phyloP scores from a whole-genome alignment of 768 basidiomycete species.

The Macrolepiota fuliginosa region DNA sequence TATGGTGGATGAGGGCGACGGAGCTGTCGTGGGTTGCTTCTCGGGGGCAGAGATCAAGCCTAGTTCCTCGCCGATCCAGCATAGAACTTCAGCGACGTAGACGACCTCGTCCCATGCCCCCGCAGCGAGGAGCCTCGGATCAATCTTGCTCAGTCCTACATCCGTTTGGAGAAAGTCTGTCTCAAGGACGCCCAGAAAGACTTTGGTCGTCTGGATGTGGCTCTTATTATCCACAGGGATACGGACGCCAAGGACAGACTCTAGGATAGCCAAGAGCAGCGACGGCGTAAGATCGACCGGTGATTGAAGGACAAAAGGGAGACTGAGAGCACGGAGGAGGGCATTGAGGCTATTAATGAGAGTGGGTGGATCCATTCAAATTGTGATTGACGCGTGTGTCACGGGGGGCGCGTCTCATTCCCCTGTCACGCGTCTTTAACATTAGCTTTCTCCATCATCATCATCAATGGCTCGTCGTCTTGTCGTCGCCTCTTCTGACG shows the following conservation, averaged over 20 bases:
- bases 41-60: constrained; percentile 24
- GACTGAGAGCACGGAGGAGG: constrained; percentile 40
- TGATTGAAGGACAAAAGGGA: constrained; percentile 46
- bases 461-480: constrained; percentile 9
- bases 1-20: constrained; percentile 17
- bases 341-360: constrained; percentile 32
- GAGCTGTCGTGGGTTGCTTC: constrained; percentile 4
- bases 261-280: constrained; percentile 67
- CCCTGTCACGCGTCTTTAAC: neutral
- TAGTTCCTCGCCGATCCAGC: constrained; percentile 58
- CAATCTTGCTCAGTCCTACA: constrained; percentile 63
- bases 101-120: constrained; percentile 68
- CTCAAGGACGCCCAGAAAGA: constrained; percentile 74
- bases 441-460: neutral
- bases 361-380: neutral
- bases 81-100: constrained; percentile 63
- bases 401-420: constrained; percentile 1
- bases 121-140: constrained; percentile 60
- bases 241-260: constrained; percentile 52
- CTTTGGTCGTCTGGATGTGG: constrained; percentile 60
- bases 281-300: constrained; percentile 69
- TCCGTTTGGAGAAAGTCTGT: constrained; percentile 58
- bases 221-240: constrained; percentile 38
- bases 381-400: neutral
- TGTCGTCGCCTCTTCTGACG: neutral